Conservation (phyloP, 2,329 filamentous ascomycete genomes). For the Berkeleyomyces basicola region DNA sequence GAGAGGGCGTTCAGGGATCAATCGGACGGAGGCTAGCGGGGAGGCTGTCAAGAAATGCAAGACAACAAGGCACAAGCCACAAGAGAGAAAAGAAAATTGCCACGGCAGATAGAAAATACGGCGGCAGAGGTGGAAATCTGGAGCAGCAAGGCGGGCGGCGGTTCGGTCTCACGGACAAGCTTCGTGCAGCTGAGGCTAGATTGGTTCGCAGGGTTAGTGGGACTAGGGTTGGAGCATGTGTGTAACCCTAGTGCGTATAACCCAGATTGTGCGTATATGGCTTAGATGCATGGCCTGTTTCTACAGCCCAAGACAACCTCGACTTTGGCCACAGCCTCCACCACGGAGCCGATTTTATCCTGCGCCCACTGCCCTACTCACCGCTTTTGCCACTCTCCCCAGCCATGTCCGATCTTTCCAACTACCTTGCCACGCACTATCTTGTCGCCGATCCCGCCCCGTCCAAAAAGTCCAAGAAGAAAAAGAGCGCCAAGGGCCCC, state of each 20-base stretch:
- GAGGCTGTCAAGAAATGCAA: too few relatives aligned
- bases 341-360: neutral
- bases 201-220: too few relatives aligned
- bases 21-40: neutral
- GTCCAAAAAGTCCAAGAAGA: conserved; percentile 48
- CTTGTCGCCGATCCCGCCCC: conserved; percentile 45
- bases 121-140: too few relatives aligned
- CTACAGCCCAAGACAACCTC: neutral
- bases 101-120: too few relatives aligned
- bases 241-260: neutral
- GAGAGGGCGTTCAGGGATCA: neutral
- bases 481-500: conserved; percentile 25
- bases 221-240: too few relatives aligned
- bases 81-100: too few relatives aligned
- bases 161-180: too few relatives aligned
- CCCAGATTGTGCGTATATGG: neutral
- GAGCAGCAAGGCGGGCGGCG: too few relatives aligned
- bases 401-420: conserved; percentile 40
- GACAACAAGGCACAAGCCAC: too few relatives aligned
- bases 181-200: too few relatives aligned
- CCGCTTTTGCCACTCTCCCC: neutral
- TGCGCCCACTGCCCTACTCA: conserved; percentile 14
- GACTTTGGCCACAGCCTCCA: neutral
- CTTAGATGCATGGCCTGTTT: neutral
- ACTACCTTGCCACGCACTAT: conserved; percentile 85